phyloP scores from a whole-genome alignment of 305 asterid species.

The Coffea humblotiana region DNA sequence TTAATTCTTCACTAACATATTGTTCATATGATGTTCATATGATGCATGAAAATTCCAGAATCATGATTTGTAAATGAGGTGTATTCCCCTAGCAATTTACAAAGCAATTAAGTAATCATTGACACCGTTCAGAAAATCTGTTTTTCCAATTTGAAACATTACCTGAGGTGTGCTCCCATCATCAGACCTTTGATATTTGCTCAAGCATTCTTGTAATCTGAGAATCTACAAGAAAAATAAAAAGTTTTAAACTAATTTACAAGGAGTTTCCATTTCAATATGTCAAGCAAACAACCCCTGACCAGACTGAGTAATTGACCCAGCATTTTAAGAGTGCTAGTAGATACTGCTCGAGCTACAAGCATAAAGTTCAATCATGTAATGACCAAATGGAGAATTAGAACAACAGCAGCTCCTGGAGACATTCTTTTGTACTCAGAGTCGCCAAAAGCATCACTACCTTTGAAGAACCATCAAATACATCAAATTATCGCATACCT shows the following conservation, averaged over 20 bases:
- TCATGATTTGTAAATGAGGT: neutral
- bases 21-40: neutral
- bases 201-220: constrained; percentile 85
- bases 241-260: constrained; percentile 13
- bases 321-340: neutral
- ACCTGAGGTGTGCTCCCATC: constrained; percentile 97
- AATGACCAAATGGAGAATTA: neutral
- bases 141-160: constrained; percentile 18
- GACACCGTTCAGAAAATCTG: neutral
- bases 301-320: neutral
- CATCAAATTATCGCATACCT: constrained; percentile 47
- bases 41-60: neutral
- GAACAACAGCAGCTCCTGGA: constrained; percentile 5
- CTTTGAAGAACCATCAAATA: constrained; percentile 11
- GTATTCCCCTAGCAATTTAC: neutral
- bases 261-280: neutral
- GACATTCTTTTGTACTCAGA: neutral
- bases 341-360: neutral
- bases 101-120: neutral
- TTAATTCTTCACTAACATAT: neutral
- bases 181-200: constrained; percentile 86
- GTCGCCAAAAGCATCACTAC: neutral
- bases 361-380: neutral
- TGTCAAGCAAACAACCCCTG: neutral
- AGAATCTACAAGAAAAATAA: constrained; percentile 66